These are phyloP conservation scores for Porphyra umbilicalis DNA, from an alignment of 31 red algal species.

Conservation along the genomic window DNA sequence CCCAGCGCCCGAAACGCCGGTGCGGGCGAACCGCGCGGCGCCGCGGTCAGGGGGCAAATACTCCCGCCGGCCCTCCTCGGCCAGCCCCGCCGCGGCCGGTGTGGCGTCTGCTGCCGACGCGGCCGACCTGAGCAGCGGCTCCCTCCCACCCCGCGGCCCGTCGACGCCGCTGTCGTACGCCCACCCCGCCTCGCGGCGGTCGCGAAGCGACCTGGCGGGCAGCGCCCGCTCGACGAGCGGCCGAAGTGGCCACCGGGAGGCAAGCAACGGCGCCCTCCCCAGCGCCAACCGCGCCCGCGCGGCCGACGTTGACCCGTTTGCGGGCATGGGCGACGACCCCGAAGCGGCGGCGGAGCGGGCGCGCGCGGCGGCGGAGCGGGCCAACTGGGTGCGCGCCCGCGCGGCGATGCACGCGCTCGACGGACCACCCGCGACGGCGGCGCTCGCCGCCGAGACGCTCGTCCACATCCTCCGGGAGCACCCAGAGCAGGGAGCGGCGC, in stretches of 20 bases:
- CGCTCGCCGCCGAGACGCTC: constrained; percentile 18
- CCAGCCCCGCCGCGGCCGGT: not conserved
- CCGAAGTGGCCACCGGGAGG: not conserved
- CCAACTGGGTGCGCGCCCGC: not conserved
- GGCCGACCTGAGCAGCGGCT: not conserved
- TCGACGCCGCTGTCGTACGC: not conserved
- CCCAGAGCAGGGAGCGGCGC: constrained; percentile 53
- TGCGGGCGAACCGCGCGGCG: too few relatives aligned
- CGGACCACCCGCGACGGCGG: not conserved
- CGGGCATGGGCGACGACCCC: not conserved
- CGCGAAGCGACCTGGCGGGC: not conserved
- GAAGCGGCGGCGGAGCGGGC: not conserved
- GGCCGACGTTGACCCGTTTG: not conserved
- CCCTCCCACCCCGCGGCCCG: not conserved
- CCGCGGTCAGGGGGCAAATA: not conserved
- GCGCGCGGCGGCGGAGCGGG: not conserved
- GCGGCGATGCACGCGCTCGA: not conserved
- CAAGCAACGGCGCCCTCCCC: not conserved
- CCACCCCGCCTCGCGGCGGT: not conserved
- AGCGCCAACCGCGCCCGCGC: not conserved
- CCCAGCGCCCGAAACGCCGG: not conserved
- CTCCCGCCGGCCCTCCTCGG: not conserved
- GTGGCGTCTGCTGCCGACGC: not conserved
- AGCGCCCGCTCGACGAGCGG: not conserved
- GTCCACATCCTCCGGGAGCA: constrained; percentile 50